Base-by-base conservation (phyloP, 2,329 filamentous ascomycete species). In the Ceratocystis cubensis region DNA sequence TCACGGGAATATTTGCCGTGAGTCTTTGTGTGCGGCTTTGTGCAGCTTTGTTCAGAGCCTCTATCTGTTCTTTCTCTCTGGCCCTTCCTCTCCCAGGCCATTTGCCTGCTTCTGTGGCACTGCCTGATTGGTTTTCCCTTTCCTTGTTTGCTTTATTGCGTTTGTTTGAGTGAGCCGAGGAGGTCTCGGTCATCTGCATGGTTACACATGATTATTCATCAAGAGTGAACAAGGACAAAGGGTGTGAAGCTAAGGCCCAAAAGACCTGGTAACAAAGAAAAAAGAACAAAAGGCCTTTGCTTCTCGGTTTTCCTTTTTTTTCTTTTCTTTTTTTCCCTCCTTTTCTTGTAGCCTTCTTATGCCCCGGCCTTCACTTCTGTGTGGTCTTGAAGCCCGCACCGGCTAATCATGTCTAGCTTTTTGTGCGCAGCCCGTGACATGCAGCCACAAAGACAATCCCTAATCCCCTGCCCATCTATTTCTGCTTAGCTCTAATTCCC, bases 101-200 rank as follows among this genome's bases (percentile, higher is more conserved):
- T 15, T 53, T 53, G 3, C 2, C 48, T 53, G 20, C 48, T 53
- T 20, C n/a, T 20, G 8, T 53, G 48, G 22, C 25, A 28, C 48
- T n/a, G 22, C 62, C 13, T 30, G 25, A 17, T 30, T 53, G 30
- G 46, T 22, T 33, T 30, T 28, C 50, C 37, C 2, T 28, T 53
- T 20, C 48, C 22, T 53, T 53, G 48, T 15, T 28, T 28, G 22
- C 48, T 53, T 15, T 53, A 25, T 10, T 28, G 37, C 37, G 37
- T 53, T 15, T 28, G 44, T 53, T 53, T 37, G 33, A 5, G 45
- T 28, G 44, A 64, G 28, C 62, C 62, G 62, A 64, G 50, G 37
- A 33, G 30, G 62, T 64, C 62, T 64, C 62, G 45, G 62, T 48
- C 46, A 28, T 15, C n/a, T 50, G 62, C 62, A 64, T 64, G 5